Percentiles rank a stretch among this genome's conserved stretches.
These are phyloP conservation scores for Spiromastix sp. DNA, from an alignment of 2,329 filamentous ascomycete species.

Conservation along the genomic window DNA sequence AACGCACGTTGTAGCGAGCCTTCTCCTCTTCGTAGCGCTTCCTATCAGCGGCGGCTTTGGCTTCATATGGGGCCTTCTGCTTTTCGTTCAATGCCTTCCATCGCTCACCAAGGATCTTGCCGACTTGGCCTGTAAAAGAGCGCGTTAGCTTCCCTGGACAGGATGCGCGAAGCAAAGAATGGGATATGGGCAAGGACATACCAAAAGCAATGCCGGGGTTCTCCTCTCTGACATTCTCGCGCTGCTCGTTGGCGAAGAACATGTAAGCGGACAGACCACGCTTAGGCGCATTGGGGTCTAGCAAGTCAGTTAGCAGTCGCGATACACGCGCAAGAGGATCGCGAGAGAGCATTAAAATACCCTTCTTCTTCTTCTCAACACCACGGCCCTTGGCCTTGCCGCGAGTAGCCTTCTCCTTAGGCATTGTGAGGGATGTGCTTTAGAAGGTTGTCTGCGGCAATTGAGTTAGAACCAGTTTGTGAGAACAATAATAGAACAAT, in stretches of 20 bases:
- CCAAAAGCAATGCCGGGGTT: constrained; percentile 91
- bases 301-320: constrained; percentile 2
- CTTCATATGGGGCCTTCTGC: constrained; percentile 88
- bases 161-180: neutral
- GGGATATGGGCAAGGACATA: neutral
- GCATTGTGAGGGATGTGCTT: constrained; percentile 43
- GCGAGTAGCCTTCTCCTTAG: constrained; percentile 52
- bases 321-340: neutral
- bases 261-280: constrained; percentile 99
- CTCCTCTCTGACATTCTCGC: constrained; percentile 94
- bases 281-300: constrained; percentile 97
- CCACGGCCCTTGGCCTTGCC: constrained; percentile 51
- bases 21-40: constrained; percentile 99
- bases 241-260: constrained; percentile 99
- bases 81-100: constrained; percentile 96
- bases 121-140: constrained; percentile 65
- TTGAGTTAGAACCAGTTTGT: no score
- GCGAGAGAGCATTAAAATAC: constrained; percentile 35
- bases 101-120: constrained; percentile 94
- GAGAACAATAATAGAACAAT: no score
- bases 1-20: constrained; percentile 75
- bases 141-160: neutral
- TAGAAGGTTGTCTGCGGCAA: no score
- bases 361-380: constrained; percentile 62
- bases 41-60: constrained; percentile 95